Percentiles rank a stretch among this genome's conserved stretches.
phyloP scores from a whole-genome alignment of 75 land plant genomes.

The Gnetum montanum region DNA sequence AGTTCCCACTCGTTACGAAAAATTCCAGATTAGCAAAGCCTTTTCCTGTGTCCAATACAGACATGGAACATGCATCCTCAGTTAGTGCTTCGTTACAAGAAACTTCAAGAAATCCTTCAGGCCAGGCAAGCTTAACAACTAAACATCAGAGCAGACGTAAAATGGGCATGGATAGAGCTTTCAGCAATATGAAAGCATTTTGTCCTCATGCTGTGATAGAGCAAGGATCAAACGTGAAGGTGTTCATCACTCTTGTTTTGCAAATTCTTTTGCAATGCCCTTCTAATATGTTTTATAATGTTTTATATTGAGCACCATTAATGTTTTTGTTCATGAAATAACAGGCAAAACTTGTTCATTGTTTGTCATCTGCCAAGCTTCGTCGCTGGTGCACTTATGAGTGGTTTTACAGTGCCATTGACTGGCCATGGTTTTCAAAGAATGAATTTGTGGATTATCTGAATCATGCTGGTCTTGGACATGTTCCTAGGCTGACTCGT shows the following conservation, averaged over 20 bases:
- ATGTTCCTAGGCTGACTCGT: conserved; percentile 84
- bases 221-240: conserved; percentile 31
- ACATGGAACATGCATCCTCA: conserved; percentile 19
- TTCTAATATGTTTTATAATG: neutral
- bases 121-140: conserved; percentile 20
- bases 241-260: conserved; percentile 5
- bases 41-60: conserved; percentile 17
- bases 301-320: too few relatives aligned
- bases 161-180: conserved; percentile 17
- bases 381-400: conserved; percentile 91
- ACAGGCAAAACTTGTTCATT: conserved; percentile 53
- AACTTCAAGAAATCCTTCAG: conserved; percentile 6
- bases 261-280: neutral
- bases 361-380: conserved; percentile 46
- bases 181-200: conserved; percentile 9
- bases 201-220: conserved; percentile 25
- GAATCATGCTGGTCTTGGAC: conserved; percentile 81
- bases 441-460: conserved; percentile 96
- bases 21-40: conserved; percentile 17
- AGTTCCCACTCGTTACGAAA: conserved; percentile 8
- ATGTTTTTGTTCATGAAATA: neutral
- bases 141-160: conserved; percentile 48
- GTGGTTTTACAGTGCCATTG: conserved; percentile 99
- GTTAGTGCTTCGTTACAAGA: conserved; percentile 9
- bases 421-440: conserved; percentile 92